phyloP scores from a whole-genome alignment of 2,329 filamentous ascomycete genomes.

The Zymoseptoria brevis region DNA sequence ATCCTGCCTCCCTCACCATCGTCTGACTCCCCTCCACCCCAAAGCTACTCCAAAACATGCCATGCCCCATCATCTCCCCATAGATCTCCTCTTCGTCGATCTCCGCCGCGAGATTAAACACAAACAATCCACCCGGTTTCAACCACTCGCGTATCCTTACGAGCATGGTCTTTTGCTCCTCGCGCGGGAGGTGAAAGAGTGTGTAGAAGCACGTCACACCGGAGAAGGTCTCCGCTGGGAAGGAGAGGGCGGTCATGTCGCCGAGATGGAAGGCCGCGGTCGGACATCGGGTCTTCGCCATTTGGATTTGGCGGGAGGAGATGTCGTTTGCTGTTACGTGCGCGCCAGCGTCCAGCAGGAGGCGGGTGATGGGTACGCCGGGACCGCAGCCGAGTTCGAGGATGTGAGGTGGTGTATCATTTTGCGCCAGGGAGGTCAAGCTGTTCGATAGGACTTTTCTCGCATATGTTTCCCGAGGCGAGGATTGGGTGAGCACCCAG shows the following conservation, averaged over 20 bases:
- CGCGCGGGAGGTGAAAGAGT: conserved; percentile 22
- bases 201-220: conserved; percentile 19
- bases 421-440: conserved; percentile 20
- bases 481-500: conserved; percentile 28
- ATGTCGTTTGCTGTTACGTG: conserved; percentile 21
- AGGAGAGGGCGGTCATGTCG: conserved; percentile 19
- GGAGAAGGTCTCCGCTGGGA: conserved; percentile 11
- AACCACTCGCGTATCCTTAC: conserved; percentile 16
- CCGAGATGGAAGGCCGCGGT: conserved; percentile 9
- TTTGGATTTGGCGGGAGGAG: conserved; percentile 14
- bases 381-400: conserved; percentile 39
- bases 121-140: conserved; percentile 15
- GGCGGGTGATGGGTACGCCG: conserved; percentile 28
- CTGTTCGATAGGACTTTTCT: conserved; percentile 4
- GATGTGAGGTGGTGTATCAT: conserved; percentile 16
- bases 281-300: conserved; percentile 17
- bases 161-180: conserved; percentile 18
- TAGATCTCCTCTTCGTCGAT: conserved; percentile 21
- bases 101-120: conserved; percentile 17
- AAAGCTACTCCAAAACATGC: conserved; percentile 25
- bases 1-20: conserved; percentile 31
- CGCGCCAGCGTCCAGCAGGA: conserved; percentile 19
- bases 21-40: conserved; percentile 30
- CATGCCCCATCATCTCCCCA: conserved; percentile 21
- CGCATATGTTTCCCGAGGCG: conserved; percentile 29